Conservation (phyloP, 306 rosid species). For the Cotoneaster glaucophyllus region DNA sequence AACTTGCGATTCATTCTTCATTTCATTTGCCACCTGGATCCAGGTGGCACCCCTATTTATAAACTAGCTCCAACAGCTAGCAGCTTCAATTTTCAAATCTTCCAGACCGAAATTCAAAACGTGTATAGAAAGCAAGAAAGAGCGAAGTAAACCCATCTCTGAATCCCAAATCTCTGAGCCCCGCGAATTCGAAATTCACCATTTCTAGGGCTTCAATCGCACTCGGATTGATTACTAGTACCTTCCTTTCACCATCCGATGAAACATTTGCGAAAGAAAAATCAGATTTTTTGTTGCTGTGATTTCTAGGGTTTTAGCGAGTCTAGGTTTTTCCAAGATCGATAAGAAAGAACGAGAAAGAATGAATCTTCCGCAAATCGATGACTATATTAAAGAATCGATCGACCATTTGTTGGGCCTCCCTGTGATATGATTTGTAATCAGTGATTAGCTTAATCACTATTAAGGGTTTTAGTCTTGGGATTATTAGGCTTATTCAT, state of each 20-base stretch:
- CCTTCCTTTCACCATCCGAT: neutral
- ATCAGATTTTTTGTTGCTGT: neutral
- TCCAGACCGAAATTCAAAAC: neutral
- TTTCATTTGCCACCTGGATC: too few relatives aligned
- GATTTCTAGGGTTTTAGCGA: neutral
- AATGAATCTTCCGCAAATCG: constrained; percentile 52
- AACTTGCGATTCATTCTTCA: too few relatives aligned
- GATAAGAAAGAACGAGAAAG: neutral
- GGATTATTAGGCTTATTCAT: too few relatives aligned
- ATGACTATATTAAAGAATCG: constrained; percentile 46
- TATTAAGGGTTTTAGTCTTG: too few relatives aligned
- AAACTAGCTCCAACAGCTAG: too few relatives aligned
- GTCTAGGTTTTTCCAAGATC: constrained; percentile 6
- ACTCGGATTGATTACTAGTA: neutral
- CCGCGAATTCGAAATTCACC: neutral
- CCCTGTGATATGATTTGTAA: neutral
- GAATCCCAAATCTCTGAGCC: neutral
- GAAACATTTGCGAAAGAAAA: neutral
- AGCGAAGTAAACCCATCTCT: neutral
- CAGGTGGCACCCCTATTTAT: too few relatives aligned
- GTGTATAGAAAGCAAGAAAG: neutral
- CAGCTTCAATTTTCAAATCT: too few relatives aligned
- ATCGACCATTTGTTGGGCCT: constrained; percentile 58
- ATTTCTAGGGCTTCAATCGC: constrained; percentile 13
- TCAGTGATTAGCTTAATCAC: too few relatives aligned